Evolutionary conservation across 768 basidiomycete genomes (phyloP).

Genomic region (Trametes villosa): DNA sequence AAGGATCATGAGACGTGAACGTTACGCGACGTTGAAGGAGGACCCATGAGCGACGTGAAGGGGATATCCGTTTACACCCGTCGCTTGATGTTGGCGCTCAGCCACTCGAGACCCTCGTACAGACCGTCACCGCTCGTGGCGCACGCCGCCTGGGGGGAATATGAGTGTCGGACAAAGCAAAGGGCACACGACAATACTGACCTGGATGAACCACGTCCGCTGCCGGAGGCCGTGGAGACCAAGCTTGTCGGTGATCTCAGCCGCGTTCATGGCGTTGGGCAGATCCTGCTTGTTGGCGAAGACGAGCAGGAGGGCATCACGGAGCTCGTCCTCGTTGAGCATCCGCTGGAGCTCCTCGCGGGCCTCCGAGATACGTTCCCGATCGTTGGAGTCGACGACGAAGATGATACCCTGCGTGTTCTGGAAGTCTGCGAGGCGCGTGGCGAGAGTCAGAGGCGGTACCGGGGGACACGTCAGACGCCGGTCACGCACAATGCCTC

Average conservation of each 20-base stretch:
- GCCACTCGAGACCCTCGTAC: slow-evolving; percentile 98
- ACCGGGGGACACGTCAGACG: slow-evolving; percentile 23
- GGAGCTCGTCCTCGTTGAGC: slow-evolving; percentile 99
- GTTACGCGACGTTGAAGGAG: slow-evolving; percentile 35
- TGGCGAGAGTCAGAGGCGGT: slow-evolving; percentile 19
- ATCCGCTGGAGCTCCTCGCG: slow-evolving; percentile 99
- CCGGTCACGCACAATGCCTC: slow-evolving; percentile 90
- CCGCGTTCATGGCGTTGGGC: slow-evolving; percentile 99
- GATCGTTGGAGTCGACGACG: slow-evolving; percentile 99
- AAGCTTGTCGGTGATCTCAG: slow-evolving; percentile 99
- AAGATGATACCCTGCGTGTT: slow-evolving; percentile 99
- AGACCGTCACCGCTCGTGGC: slow-evolving; percentile 98
- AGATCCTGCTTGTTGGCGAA: slow-evolving; percentile 99
- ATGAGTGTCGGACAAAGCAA: background rate
- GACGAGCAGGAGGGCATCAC: slow-evolving; percentile 96
- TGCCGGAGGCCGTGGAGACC: slow-evolving; percentile 97
- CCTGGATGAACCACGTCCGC: slow-evolving; percentile 98
- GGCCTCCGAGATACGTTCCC: slow-evolving; percentile 99
- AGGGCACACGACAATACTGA: slow-evolving; percentile 39
- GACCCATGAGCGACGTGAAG: slow-evolving; percentile 54
- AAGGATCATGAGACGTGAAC: slow-evolving; percentile 61
- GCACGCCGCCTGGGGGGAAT: slow-evolving; percentile 78
- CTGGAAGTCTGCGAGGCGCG: slow-evolving; percentile 84
- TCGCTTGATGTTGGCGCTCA: slow-evolving; percentile 89
- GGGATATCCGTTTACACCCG: slow-evolving; percentile 59